A percentile compares a stretch with the other conserved stretches of the same genome.
These are phyloP conservation scores for Streptanthus diversifolius DNA, from an alignment of 345 rosid species.

Conservation along the genomic window DNA sequence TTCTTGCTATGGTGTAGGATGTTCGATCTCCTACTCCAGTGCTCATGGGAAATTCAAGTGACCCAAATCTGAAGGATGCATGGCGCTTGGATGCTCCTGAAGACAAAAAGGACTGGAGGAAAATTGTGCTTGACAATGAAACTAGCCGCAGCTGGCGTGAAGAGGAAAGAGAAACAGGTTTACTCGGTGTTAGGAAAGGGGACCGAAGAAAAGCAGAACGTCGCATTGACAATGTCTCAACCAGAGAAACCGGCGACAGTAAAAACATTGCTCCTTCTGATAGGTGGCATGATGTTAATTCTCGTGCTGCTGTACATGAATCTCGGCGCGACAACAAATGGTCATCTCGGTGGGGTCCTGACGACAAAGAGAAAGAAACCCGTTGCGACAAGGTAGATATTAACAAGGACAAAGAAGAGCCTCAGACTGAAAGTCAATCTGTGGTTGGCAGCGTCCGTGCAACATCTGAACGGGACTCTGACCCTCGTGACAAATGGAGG, in stretches of 20 bases:
- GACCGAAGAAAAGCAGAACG: constrained; percentile 61
- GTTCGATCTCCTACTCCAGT: constrained; percentile 41
- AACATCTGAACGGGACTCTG: constrained; percentile 66
- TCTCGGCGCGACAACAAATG: constrained; percentile 83
- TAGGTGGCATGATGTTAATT: constrained; percentile 59
- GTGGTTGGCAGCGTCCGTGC: constrained; percentile 40
- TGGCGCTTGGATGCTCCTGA: constrained; percentile 69
- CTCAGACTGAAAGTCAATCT: constrained; percentile 52
- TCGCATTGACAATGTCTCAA: constrained; percentile 38
- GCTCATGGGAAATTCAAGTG: constrained; percentile 42
- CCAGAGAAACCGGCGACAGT: constrained; percentile 42
- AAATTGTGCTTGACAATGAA: constrained; percentile 44
- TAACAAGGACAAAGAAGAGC: constrained; percentile 65
- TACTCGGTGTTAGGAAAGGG: constrained; percentile 52
- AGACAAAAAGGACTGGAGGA: constrained; percentile 67
- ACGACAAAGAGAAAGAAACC: constrained; percentile 76
- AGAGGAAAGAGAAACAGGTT: constrained; percentile 77
- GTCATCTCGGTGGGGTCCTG: constrained; percentile 98
- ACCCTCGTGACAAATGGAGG: constrained; percentile 95
- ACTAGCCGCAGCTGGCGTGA: constrained; percentile 67
- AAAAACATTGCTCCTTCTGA: constrained; percentile 57
- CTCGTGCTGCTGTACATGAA: constrained; percentile 64
- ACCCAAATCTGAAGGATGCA: constrained; percentile 51
- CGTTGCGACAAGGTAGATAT: constrained; percentile 60
- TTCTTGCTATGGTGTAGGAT: constrained; percentile 42